Conservation (phyloP, 2,329 filamentous ascomycete species). For the Epichloe elymi region DNA sequence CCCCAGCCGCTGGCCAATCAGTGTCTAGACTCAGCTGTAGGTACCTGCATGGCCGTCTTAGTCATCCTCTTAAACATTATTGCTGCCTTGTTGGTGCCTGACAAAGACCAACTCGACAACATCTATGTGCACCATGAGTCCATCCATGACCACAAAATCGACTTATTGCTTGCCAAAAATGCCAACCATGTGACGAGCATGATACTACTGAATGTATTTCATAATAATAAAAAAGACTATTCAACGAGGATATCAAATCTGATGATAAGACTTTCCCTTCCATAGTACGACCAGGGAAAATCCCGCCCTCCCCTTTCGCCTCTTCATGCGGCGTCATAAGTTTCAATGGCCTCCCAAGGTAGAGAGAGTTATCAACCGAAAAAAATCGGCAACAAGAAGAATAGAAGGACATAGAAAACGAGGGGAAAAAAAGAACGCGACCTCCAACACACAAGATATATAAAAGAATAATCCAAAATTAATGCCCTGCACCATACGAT, state of each 20-base stretch:
- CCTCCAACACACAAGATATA: not conserved
- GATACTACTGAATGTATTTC: not conserved
- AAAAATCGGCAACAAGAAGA: not conserved
- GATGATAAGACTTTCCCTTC: not conserved
- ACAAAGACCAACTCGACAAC: not conserved
- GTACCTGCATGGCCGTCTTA: not conserved
- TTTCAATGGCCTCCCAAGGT: not conserved
- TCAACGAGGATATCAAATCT: constrained; percentile 5
- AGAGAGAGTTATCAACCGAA: not conserved
- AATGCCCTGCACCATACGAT: not conserved
- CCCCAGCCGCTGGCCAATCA: not conserved
- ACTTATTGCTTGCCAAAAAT: too few relatives aligned
- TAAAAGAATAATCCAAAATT: not conserved
- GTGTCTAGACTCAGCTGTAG: not conserved
- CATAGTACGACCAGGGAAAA: not conserved
- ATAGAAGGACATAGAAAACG: not conserved
- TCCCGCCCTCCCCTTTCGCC: not conserved
- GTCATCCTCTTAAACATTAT: not conserved
- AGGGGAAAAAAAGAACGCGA: not conserved
- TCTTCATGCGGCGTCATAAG: not conserved
- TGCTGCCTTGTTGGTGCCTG: constrained; percentile 4
- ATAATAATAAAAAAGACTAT: constrained; percentile 3
- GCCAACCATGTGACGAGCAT: too few relatives aligned
- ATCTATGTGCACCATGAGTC: too few relatives aligned
- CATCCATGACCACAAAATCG: too few relatives aligned